Base-by-base conservation (phyloP, 306 rosid genomes). In the Purshia tridentata region DNA sequence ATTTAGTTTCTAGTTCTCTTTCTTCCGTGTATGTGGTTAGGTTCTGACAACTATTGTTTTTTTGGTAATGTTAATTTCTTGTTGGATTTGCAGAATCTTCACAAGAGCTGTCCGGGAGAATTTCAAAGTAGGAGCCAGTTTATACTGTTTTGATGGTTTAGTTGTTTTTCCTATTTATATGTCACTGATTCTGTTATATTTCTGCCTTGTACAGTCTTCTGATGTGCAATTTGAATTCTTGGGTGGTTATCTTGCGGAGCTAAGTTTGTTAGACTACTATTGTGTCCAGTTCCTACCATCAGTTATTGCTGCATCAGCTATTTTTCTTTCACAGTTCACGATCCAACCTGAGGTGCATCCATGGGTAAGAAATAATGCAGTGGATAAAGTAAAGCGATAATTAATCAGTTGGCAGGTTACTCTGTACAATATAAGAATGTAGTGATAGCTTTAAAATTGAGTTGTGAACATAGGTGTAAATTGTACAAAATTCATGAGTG, bases 201-300 rank as follows among this genome's bases (percentile, higher is more conserved):
- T 16, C 64, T 8, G 53, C 22, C 63, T 47, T 46, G 72, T 47
- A 42, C 87, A 80, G 83, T 55, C 72, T 73, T 51, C 76, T 2
- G 35, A 39, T 41, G 39, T 65, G 74, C 65, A 57, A 18, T 60
- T 83, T 39, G 85, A 78, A 54, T 70, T 72, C 72, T 52, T 86
- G 76, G 76, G 82, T 65, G 70, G 58, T 59, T 86, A 81, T 81
- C 90, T 86, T 59, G 77, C 76, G 56, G 90, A 86, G 80, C 78
- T 86, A 39, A 75, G 85, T 66, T 75, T 86, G 72, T 70, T 81
- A 47, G 85, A 78, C 35, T 77, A 73, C 55, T 20, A 9, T 40
- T 86, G 77, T 50, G 46, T 73, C 47, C 71, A 52, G 22, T 78
- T 83, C 77, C 72, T 81, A 50, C 87, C 87, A 20, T 86, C 90